Evolutionary conservation across 2,329 filamentous ascomycete species (phyloP).

Genomic region (Nemania sp.): DNA sequence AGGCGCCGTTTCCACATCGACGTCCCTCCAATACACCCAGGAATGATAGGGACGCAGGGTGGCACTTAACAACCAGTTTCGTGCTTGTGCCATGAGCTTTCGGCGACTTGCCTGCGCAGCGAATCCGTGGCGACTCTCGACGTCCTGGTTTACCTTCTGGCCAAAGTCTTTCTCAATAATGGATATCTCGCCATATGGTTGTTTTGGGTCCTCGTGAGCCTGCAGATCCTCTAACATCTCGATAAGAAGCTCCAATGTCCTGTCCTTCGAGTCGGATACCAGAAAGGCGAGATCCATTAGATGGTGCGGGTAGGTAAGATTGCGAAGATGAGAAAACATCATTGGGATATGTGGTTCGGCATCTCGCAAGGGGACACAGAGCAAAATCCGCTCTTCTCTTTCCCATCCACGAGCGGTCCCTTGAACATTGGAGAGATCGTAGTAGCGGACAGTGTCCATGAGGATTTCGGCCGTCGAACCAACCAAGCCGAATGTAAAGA

Average conservation of each 20-base stretch:
- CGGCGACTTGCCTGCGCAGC: conserved; percentile 92
- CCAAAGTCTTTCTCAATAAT: conserved; percentile 99
- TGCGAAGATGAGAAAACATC: conserved; percentile 98
- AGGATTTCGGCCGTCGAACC: conserved; percentile 77
- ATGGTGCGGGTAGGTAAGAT: conserved; percentile 97
- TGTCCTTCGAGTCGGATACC: conserved; percentile 96
- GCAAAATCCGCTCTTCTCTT: conserved; percentile 90
- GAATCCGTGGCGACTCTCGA: conserved; percentile 97
- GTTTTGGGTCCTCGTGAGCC: conserved; percentile 79
- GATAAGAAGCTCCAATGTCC: conserved; percentile 81
- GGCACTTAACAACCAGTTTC: conserved; percentile 96
- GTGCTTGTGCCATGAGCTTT: conserved; percentile 97
- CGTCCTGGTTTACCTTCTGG: conserved; percentile 96
- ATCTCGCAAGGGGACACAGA: conserved; percentile 94
- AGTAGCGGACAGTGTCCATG: conserved; percentile 95
- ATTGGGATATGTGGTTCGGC: conserved; percentile 91
- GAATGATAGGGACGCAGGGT: conserved; percentile 94
- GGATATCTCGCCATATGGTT: conserved; percentile 94
- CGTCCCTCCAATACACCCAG: conserved; percentile 99
- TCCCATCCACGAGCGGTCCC: conserved; percentile 96
- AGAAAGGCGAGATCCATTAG: conserved; percentile 96
- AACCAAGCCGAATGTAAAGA: conserved; percentile 76
- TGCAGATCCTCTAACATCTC: conserved; percentile 83
- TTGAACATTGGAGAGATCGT: conserved; percentile 91
- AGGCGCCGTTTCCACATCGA: conserved; percentile 96